These are phyloP conservation scores for Tulasnella sp. DNA, from an alignment of 768 basidiomycete species.

Conservation along the genomic window DNA sequence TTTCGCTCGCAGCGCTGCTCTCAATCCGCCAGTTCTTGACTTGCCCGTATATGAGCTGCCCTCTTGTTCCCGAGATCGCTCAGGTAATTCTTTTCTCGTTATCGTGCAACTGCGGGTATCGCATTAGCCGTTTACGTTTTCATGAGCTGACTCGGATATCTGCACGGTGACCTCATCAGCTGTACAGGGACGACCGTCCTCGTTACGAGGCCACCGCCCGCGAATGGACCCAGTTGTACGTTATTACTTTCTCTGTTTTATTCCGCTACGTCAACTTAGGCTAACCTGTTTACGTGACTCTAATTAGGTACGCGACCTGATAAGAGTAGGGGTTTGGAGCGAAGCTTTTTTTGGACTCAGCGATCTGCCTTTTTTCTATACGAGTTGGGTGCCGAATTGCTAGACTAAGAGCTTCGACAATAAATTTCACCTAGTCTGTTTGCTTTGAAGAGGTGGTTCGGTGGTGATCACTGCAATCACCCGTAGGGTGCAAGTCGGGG, in stretches of 20 bases:
- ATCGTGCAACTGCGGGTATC: not conserved
- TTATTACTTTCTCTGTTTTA: too few species aligned
- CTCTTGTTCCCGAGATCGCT: slow-evolving; percentile 95
- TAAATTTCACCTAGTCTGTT: not conserved
- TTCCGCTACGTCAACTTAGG: too few species aligned
- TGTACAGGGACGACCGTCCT: slow-evolving; percentile 98
- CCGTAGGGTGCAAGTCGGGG: too few species aligned
- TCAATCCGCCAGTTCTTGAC: slow-evolving; percentile 99
- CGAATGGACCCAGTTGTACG: slow-evolving; percentile 99
- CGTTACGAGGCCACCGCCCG: slow-evolving; percentile 96
- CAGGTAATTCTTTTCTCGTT: slow-evolving; percentile 46
- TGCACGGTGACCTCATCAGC: slow-evolving; percentile 31
- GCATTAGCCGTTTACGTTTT: not conserved
- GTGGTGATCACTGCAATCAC: too few species aligned
- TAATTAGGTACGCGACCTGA: not conserved
- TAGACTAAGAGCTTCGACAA: not conserved
- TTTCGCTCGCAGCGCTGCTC: slow-evolving; percentile 65
- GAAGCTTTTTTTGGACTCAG: not conserved
- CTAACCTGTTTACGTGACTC: not conserved
- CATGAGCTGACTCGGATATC: not conserved
- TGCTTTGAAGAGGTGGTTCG: not conserved
- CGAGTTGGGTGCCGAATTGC: not conserved
- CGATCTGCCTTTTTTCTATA: not conserved
- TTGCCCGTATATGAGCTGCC: slow-evolving; percentile 98
- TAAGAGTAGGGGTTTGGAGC: not conserved